A percentile compares a stretch with the other conserved stretches of the same genome.
Evolutionary conservation across 2,329 filamentous ascomycete genomes (phyloP).

Genomic region (Colletotrichum eleusines): DNA sequence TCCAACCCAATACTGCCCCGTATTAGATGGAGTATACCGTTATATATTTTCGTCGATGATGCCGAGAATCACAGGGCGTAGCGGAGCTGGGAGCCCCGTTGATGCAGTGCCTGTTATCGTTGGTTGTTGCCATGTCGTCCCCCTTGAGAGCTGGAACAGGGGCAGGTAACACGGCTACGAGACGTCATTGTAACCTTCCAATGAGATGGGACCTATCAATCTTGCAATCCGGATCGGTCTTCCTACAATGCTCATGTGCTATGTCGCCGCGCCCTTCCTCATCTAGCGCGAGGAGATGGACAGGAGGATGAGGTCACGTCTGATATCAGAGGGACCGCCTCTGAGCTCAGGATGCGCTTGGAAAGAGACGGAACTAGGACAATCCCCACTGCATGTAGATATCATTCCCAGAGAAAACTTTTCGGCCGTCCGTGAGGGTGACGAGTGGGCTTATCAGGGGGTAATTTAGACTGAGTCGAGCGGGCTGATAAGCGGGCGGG

Average conservation of each 20-base stretch:
- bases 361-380: background rate
- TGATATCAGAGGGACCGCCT: background rate
- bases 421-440: background rate
- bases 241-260: background rate
- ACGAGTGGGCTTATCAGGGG: background rate
- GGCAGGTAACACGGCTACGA: background rate
- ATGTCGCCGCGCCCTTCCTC: background rate
- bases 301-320: too few species aligned
- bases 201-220: background rate
- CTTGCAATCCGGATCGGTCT: background rate
- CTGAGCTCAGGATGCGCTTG: background rate
- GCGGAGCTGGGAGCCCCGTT: background rate
- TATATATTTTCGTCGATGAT: background rate
- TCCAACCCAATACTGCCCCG: background rate
- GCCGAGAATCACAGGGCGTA: too few species aligned
- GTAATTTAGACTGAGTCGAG: slow-evolving; percentile 4
- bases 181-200: background rate
- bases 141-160: background rate
- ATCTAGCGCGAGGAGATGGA: background rate
- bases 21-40: background rate
- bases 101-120: background rate
- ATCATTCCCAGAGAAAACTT: background rate
- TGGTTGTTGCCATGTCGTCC: background rate
- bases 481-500: slow-evolving; percentile 5
- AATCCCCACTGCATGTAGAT: too few species aligned